phyloP scores from a whole-genome alignment of 2,329 filamentous ascomycete genomes.

The Coniochaeta pulveracea region DNA sequence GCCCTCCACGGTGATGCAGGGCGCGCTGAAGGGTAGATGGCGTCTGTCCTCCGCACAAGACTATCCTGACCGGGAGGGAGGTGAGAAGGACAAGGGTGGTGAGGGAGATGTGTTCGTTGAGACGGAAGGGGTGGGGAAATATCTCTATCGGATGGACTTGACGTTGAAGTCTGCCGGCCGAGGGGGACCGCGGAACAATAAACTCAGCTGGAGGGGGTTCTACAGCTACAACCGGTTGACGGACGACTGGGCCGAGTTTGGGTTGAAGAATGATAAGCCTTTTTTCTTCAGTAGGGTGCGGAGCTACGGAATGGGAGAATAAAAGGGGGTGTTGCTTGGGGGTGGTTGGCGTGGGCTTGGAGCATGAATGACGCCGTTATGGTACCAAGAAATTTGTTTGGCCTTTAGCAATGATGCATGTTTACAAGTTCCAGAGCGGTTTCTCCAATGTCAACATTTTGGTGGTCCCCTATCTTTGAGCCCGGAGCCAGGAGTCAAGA shows the following conservation, averaged over 20 bases:
- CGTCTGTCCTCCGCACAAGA: constrained; percentile 28
- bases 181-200: constrained; percentile 64
- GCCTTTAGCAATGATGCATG: no score
- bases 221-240: constrained; percentile 85
- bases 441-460: no score
- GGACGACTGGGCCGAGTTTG: constrained; percentile 82
- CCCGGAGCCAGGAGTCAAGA: no score
- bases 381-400: no score
- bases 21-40: constrained; percentile 50
- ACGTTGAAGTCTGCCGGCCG: constrained; percentile 53
- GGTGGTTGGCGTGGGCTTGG: no score
- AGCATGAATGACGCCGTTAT: no score
- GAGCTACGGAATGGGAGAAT: constrained; percentile 44
- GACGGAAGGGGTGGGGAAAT: constrained; percentile 76
- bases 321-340: no score
- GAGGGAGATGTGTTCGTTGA: constrained; percentile 71
- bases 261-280: constrained; percentile 49
- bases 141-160: constrained; percentile 76
- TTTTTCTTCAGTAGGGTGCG: constrained; percentile 58
- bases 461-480: no score
- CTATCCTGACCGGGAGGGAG: constrained; percentile 16
- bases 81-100: constrained; percentile 18
- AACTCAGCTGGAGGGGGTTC: constrained; percentile 78
- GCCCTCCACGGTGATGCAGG: constrained; percentile 49
- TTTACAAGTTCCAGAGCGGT: no score